Evolutionary conservation across 192 early-diverging fungal genomes (phyloP).

Genomic region (Mycoemilia scoparia): DNA sequence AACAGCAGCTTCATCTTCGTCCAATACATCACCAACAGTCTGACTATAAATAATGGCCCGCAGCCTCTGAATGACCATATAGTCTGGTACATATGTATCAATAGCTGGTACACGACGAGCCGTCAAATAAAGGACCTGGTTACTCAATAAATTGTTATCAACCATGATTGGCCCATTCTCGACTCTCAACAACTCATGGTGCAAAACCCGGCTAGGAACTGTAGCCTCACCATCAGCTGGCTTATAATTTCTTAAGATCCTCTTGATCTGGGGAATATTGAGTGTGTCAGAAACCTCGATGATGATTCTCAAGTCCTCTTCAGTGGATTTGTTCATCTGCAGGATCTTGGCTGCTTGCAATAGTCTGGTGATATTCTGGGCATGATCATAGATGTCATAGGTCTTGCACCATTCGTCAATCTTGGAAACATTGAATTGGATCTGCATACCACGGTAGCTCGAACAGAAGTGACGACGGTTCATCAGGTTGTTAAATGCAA

Average conservation of each 20-base stretch:
- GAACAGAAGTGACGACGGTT: constrained; percentile 98
- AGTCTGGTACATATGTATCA: constrained; percentile 54
- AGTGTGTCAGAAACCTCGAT: constrained; percentile 97
- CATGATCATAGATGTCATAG: constrained; percentile 77
- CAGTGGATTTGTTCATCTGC: constrained; percentile 50
- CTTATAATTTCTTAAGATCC: constrained; percentile 85
- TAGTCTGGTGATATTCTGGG: constrained; percentile 78
- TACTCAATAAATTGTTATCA: constrained; percentile 50
- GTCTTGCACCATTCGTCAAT: constrained; percentile 99
- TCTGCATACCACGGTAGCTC: constrained; percentile 99
- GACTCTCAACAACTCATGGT: constrained; percentile 71
- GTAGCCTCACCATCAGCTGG: constrained; percentile 91
- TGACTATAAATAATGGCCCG: constrained; percentile 25
- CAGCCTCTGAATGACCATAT: constrained; percentile 31
- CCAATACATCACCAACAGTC: too few relatives aligned
- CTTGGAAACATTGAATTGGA: constrained; percentile 94
- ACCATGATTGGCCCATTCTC: constrained; percentile 70
- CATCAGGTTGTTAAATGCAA: constrained; percentile 91
- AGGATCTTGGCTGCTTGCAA: constrained; percentile 93
- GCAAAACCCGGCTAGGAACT: constrained; percentile 73
- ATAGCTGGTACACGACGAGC: constrained; percentile 42
- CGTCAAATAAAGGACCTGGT: constrained; percentile 39
- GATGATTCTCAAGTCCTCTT: constrained; percentile 89
- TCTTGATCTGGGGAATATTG: constrained; percentile 93
- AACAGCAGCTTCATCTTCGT: too few relatives aligned